Evolutionary conservation across 2,329 filamentous ascomycete species (phyloP).

Genomic region (Didymella segeticola): DNA sequence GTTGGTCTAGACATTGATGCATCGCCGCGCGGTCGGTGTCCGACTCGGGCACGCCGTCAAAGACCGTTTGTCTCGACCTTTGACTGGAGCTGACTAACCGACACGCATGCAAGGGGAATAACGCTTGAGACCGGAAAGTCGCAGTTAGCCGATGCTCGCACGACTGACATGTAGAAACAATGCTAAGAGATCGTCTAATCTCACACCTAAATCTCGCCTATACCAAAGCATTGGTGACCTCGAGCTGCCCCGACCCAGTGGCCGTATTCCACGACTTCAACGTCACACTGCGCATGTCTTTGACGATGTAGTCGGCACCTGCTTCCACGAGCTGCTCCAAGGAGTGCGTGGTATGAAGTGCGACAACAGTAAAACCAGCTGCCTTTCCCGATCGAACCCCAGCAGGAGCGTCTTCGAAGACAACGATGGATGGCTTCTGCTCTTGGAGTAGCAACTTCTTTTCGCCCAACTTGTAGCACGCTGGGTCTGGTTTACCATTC

Average conservation of each 20-base stretch:
- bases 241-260: conserved; percentile 68
- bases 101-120: conserved; percentile 10
- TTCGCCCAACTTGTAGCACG: conserved; percentile 55
- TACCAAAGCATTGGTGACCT: conserved; percentile 68
- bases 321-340: conserved; percentile 74
- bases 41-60: conserved; percentile 27
- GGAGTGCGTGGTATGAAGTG: conserved; percentile 83
- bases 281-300: conserved; percentile 76
- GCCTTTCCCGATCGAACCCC: conserved; percentile 84
- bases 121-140: neutral
- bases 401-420: conserved; percentile 88
- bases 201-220: conserved; percentile 23
- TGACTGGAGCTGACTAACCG: conserved; percentile 28
- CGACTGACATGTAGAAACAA: conserved; percentile 3
- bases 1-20: conserved; percentile 22
- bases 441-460: conserved; percentile 51
- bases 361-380: conserved; percentile 84
- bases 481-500: conserved; percentile 59
- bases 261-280: conserved; percentile 63
- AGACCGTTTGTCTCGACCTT: conserved; percentile 21
- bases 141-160: neutral
- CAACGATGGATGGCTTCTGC: conserved; percentile 63
- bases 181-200: conserved; percentile 7
- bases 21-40: conserved; percentile 23
- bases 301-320: conserved; percentile 86